phyloP scores from a whole-genome alignment of 495 filamentous ascomycete genomes.

The Tuber calosporum region DNA sequence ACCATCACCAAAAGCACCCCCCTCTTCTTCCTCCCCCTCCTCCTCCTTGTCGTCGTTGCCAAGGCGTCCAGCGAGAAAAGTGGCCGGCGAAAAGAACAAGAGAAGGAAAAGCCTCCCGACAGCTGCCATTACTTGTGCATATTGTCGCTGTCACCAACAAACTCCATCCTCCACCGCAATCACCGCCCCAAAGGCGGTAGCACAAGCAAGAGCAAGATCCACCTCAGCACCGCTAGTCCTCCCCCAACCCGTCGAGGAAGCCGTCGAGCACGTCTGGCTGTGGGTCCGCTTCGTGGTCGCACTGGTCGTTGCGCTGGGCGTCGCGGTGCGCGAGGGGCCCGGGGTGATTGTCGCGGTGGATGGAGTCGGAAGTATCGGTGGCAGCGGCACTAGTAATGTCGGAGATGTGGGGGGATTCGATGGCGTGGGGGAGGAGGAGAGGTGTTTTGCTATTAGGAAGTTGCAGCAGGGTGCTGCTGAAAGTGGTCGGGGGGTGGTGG shows the following conservation, averaged over 20 bases:
- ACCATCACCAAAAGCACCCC: neutral
- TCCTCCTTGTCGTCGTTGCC: neutral
- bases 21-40: neutral
- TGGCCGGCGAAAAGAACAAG: slow-evolving; percentile 7
- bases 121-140: neutral
- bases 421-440: slow-evolving; percentile 36
- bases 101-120: neutral
- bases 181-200: neutral
- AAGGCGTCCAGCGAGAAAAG: neutral
- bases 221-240: neutral
- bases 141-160: neutral
- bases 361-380: slow-evolving; percentile 18
- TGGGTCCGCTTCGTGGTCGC: slow-evolving; percentile 43
- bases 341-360: slow-evolving; percentile 27
- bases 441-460: slow-evolving; percentile 23
- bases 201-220: neutral
- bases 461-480: slow-evolving; percentile 13
- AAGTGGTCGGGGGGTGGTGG: slow-evolving; percentile 6
- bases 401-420: slow-evolving; percentile 23
- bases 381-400: neutral
- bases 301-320: slow-evolving; percentile 40
- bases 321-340: slow-evolving; percentile 42
- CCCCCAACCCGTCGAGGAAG: slow-evolving; percentile 29
- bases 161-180: neutral
- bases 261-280: slow-evolving; percentile 40